Conservation (phyloP, 306 rosid species). For the Pueraria montana region DNA sequence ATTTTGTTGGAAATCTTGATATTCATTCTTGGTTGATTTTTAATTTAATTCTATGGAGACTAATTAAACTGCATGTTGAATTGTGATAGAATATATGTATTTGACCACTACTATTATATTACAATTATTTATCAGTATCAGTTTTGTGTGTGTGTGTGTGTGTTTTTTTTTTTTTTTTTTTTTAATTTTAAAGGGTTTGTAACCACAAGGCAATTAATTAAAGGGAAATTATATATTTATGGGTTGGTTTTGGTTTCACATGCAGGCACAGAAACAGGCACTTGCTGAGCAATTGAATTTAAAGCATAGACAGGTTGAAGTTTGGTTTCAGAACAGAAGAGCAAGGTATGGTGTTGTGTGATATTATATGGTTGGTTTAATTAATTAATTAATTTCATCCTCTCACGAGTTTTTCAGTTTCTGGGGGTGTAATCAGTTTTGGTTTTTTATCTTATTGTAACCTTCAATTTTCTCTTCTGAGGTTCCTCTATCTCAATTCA, state of each 20-base stretch:
- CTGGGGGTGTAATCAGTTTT: conserved; percentile 17
- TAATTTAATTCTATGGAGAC: conserved; percentile 17
- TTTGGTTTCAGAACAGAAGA: conserved; percentile 93
- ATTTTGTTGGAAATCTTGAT: neutral
- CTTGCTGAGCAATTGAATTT: conserved; percentile 74
- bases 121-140: no score
- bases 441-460: conserved; percentile 1
- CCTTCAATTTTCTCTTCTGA: neutral
- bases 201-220: neutral
- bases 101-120: neutral
- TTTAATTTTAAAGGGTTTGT: neutral
- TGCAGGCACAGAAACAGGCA: conserved; percentile 74
- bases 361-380: neutral
- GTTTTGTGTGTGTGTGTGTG: neutral
- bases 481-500: neutral
- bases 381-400: neutral
- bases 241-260: conserved; percentile 34
- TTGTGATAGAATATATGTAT: neutral
- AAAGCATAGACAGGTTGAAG: conserved; percentile 83
- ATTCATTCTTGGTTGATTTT: neutral
- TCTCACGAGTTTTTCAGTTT: neutral
- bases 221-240: conserved; percentile 19
- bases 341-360: conserved; percentile 65
- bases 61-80: conserved; percentile 22
- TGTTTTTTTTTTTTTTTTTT: no score